Evolutionary conservation across 129 eudicot species (phyloP).

Genomic region (Oenanthe sinensis): DNA sequence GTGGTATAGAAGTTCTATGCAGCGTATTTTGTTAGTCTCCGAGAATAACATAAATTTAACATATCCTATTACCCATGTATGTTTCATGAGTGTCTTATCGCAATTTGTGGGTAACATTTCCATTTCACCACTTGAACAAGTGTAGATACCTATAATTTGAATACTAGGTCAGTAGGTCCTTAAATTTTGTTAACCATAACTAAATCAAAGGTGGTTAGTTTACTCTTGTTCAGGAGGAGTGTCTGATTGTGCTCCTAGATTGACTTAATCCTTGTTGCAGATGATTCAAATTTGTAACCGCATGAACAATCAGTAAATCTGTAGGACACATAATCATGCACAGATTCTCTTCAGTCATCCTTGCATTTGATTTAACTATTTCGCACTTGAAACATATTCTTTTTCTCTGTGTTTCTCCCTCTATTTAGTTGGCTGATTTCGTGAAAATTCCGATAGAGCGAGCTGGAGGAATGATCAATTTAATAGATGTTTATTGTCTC

Average conservation of each 20-base stretch:
- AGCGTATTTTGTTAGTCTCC: neutral
- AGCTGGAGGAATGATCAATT: conserved; percentile 95
- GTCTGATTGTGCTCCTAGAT: neutral
- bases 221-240: neutral
- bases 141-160: neutral
- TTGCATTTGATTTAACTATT: neutral
- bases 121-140: neutral
- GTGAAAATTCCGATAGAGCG: conserved; percentile 85
- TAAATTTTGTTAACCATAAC: neutral
- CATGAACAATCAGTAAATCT: neutral
- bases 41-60: neutral
- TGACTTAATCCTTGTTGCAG: neutral
- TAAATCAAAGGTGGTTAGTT: neutral
- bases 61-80: neutral
- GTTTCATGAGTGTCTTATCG: neutral
- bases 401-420: conserved; percentile 11
- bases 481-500: conserved; percentile 91
- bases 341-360: neutral
- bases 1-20: neutral
- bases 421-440: conserved; percentile 87
- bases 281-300: neutral
- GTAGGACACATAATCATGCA: neutral
- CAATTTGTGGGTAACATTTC: neutral
- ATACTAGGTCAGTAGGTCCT: neutral
- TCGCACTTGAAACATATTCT: neutral